Percentiles rank a stretch among this genome's conserved stretches.
Conservation (phyloP, 768 basidiomycete genomes). For the Ramaria sp. region DNA sequence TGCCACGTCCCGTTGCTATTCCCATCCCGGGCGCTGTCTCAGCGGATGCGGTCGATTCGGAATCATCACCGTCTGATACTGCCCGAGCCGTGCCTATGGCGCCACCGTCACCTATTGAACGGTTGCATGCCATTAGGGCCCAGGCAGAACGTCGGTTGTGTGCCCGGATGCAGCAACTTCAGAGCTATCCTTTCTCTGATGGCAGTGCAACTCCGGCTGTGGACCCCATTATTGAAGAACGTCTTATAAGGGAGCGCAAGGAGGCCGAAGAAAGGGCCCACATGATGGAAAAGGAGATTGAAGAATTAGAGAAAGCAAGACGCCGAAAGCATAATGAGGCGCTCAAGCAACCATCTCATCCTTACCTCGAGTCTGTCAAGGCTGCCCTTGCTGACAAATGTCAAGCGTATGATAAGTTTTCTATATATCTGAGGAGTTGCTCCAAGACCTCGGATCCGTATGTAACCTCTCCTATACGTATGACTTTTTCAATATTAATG, state of each 20-base stretch:
- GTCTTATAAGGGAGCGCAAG: neutral
- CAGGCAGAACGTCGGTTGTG: slow-evolving; percentile 1
- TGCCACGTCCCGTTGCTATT: too few relatives aligned
- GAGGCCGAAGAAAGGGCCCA: neutral
- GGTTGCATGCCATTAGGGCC: neutral
- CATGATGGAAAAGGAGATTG: neutral
- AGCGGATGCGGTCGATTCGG: too few relatives aligned
- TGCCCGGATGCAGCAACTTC: neutral
- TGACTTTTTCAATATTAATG: too few relatives aligned
- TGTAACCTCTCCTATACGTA: neutral
- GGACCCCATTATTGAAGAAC: neutral
- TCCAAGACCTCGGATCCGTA: neutral
- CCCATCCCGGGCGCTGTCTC: too few relatives aligned
- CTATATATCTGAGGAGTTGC: neutral
- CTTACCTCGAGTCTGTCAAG: neutral
- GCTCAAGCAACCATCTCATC: neutral
- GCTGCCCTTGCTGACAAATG: neutral
- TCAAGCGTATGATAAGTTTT: neutral
- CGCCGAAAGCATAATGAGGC: slow-evolving; percentile 1
- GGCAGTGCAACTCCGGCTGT: neutral
- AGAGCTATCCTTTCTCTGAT: neutral
- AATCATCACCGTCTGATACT: too few relatives aligned
- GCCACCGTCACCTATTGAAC: neutral
- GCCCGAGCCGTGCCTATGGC: too few relatives aligned
- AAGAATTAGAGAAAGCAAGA: slow-evolving; percentile 6